A percentile compares a stretch with the other conserved stretches of the same genome.
Conservation (phyloP, 768 basidiomycete species). For the Tylopilus cervinicoccineus region DNA sequence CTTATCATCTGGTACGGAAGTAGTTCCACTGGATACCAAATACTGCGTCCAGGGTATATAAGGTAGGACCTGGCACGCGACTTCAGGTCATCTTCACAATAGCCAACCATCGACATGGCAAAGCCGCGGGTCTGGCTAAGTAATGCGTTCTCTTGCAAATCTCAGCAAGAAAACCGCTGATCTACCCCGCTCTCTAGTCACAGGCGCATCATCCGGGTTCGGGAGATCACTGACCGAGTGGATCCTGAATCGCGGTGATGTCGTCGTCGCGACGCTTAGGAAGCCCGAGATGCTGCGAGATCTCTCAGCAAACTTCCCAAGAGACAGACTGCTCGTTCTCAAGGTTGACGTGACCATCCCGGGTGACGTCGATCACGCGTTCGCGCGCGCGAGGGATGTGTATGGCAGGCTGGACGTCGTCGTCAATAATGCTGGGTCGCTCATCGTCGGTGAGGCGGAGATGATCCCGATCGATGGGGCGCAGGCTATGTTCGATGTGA, state of each 20-base stretch:
- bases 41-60: background rate
- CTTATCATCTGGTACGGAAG: background rate
- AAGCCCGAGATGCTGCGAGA: slow-evolving; percentile 27
- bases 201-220: slow-evolving; percentile 39
- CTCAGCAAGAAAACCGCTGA: background rate
- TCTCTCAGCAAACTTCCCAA: background rate
- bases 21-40: too few species aligned
- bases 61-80: background rate
- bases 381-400: slow-evolving; percentile 3
- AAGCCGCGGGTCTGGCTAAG: slow-evolving; percentile 11
- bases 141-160: background rate
- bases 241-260: slow-evolving; percentile 34
- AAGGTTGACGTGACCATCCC: slow-evolving; percentile 13
- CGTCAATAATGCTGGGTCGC: slow-evolving; percentile 20
- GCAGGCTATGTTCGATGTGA: slow-evolving; percentile 22
- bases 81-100: background rate
- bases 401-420: slow-evolving; percentile 17
- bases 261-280: slow-evolving; percentile 40
- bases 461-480: slow-evolving; percentile 16
- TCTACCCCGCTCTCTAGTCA: slow-evolving; percentile 28
- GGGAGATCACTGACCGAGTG: slow-evolving; percentile 32
- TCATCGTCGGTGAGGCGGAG: slow-evolving; percentile 23
- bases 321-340: slow-evolving; percentile 13
- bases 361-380: slow-evolving; percentile 10
- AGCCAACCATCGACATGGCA: background rate